These are phyloP conservation scores for Salix viminalis DNA, from an alignment of 345 rosid species.

Conservation along the genomic window DNA sequence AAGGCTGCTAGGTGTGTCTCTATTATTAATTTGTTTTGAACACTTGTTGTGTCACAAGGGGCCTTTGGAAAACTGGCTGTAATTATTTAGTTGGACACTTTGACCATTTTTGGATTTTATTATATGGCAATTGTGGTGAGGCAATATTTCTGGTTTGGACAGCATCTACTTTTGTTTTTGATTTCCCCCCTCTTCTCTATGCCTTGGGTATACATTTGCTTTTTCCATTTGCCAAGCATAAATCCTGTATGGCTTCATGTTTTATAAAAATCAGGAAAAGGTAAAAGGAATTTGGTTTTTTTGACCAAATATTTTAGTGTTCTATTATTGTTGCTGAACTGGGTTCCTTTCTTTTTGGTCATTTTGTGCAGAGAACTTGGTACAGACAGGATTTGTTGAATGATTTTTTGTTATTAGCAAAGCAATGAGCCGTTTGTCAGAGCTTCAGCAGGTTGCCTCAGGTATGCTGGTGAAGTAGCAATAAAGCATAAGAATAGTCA, in stretches of 20 bases:
- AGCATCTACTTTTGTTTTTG: background rate
- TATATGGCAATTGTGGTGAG: background rate
- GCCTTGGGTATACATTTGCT: background rate
- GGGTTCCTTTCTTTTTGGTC: background rate
- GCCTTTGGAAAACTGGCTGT: background rate
- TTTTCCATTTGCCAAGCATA: background rate
- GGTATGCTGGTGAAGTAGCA: conserved; percentile 30
- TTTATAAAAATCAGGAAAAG: background rate
- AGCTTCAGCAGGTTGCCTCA: conserved; percentile 48
- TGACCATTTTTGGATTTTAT: background rate
- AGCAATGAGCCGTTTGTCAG: conserved; percentile 57
- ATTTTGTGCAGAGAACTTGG: conserved; percentile 11
- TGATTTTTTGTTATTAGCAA: conserved; percentile 33
- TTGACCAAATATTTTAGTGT: background rate
- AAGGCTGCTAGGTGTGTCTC: background rate
- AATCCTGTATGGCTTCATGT: background rate
- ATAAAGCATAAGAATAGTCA: background rate
- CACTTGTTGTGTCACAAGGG: background rate
- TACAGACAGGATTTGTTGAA: conserved; percentile 32
- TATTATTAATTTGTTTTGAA: background rate
- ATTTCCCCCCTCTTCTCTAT: background rate
- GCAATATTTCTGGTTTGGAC: background rate
- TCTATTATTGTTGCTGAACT: background rate
- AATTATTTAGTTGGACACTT: background rate
- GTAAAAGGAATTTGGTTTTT: background rate